Conservation (phyloP, 1,284 basidiomycete species). For the Malassezia restricta region DNA sequence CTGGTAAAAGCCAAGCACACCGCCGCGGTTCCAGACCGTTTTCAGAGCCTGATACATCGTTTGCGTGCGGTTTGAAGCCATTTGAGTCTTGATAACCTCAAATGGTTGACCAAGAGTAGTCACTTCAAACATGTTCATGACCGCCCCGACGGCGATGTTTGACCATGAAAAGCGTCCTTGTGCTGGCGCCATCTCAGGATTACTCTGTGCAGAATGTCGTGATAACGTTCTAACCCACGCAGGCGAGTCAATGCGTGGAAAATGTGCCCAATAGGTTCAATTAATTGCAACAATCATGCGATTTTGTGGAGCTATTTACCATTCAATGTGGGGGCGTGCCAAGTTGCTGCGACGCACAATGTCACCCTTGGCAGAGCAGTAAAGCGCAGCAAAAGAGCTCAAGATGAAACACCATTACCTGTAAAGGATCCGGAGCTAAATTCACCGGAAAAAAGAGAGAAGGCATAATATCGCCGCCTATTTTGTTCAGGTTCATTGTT, state of each 20-base stretch:
- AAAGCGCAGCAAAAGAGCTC: too few relatives aligned
- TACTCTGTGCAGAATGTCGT: too few relatives aligned
- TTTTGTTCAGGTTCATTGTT: neutral
- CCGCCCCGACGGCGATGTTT: conserved; percentile 90
- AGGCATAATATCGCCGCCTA: conserved; percentile 5
- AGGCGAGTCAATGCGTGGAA: too few relatives aligned
- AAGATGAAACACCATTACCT: too few relatives aligned
- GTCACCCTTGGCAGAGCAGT: too few relatives aligned
- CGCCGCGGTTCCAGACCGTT: conserved; percentile 83
- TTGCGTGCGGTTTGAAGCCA: conserved; percentile 53
- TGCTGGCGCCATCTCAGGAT: conserved; percentile 49
- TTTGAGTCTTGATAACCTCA: conserved; percentile 83
- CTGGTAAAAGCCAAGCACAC: conserved; percentile 84
- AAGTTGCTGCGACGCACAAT: too few relatives aligned
- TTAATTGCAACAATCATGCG: neutral
- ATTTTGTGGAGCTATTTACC: too few relatives aligned
- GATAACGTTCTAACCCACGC: too few relatives aligned
- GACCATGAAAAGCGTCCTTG: conserved; percentile 88
- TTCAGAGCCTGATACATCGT: conserved; percentile 74
- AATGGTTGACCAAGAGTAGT: conserved; percentile 95
- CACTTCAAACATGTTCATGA: conserved; percentile 64
- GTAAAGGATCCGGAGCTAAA: too few relatives aligned
- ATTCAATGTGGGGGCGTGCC: too few relatives aligned
- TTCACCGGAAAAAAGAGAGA: neutral
- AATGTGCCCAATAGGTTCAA: too few relatives aligned